Evolutionary conservation across 768 basidiomycete species (phyloP).

Genomic region (Rhizopogon vesiculosus): DNA sequence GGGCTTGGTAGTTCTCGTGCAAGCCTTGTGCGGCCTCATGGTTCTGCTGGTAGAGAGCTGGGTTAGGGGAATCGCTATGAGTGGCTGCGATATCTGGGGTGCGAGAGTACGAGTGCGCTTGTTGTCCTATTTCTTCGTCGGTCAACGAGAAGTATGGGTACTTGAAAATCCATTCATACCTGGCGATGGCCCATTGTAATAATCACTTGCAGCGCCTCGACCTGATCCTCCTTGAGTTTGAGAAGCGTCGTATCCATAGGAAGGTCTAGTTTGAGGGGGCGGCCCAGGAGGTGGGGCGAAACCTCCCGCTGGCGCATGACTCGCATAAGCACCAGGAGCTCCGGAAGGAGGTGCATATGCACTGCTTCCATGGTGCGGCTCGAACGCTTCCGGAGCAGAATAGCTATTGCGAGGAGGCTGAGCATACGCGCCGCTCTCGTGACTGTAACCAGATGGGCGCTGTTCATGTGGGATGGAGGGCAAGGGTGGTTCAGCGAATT

Average conservation of each 20-base stretch:
- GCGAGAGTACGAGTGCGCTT: conserved; percentile 14
- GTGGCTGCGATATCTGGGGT: conserved; percentile 13
- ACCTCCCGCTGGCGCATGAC: not conserved
- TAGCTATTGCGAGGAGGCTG: not conserved
- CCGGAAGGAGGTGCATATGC: not conserved
- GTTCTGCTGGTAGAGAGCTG: conserved; percentile 9
- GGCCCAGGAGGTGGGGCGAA: not conserved
- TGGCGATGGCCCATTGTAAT: not conserved
- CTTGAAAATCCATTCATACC: not conserved
- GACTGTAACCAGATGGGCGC: not conserved
- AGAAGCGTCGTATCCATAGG: not conserved
- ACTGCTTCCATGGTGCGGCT: not conserved
- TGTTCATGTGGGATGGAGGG: not conserved
- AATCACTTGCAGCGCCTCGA: conserved; percentile 2
- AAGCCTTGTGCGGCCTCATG: conserved; percentile 18
- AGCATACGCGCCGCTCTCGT: not conserved
- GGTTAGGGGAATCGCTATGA: conserved; percentile 10
- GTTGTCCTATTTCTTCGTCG: conserved; percentile 5
- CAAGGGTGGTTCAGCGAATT: not conserved
- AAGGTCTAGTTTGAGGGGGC: not conserved
- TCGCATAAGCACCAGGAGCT: conserved; percentile 2
- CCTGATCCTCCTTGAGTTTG: not conserved
- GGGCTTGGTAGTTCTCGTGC: conserved; percentile 15
- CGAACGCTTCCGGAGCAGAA: not conserved
- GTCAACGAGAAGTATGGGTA: not conserved